Evolutionary conservation across 73 alveolate species (phyloP).

Genomic region (Tetrahymena thermophila): DNA sequence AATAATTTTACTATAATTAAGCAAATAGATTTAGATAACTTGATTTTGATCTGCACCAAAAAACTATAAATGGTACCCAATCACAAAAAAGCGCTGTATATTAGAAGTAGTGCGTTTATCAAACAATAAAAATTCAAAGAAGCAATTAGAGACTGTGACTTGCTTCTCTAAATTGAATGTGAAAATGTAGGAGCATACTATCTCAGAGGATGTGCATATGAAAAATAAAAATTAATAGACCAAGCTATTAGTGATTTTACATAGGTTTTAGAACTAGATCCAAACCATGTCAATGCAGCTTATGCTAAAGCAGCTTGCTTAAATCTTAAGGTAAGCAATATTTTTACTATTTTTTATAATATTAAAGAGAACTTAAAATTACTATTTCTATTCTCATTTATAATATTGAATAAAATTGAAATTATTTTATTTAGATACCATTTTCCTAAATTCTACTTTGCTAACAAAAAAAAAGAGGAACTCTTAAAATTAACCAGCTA

Average conservation of each 20-base stretch:
- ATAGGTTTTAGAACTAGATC: constrained; percentile 80
- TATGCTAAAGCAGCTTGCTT: constrained; percentile 95
- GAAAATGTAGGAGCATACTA: constrained; percentile 76
- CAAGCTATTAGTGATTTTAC: constrained; percentile 81
- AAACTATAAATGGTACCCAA: constrained; percentile 53
- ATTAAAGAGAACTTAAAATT: no score
- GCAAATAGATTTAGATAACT: constrained; percentile 54
- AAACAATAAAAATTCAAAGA: constrained; percentile 49
- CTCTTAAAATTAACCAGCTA: no score
- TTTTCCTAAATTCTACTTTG: no score
- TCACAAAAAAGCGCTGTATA: constrained; percentile 64
- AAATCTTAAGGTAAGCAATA: constrained; percentile 61
- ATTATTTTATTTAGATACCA: no score
- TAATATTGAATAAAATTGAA: no score
- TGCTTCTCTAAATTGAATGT: constrained; percentile 52
- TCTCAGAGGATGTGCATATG: constrained; percentile 75
- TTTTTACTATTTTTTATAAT: no score
- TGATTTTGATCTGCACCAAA: constrained; percentile 67
- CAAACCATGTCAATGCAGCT: constrained; percentile 90
- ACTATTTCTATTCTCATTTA: no score
- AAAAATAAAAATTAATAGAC: constrained; percentile 73
- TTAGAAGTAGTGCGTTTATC: constrained; percentile 55
- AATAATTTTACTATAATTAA: neutral
- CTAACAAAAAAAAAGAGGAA: no score
- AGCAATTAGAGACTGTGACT: constrained; percentile 71